Evolutionary conservation across 225 moss, liverwort and hornwort genomes (phyloP), one percentile per base, ranked within the genome.

Genomic region (Bryum argenteum): DNA sequence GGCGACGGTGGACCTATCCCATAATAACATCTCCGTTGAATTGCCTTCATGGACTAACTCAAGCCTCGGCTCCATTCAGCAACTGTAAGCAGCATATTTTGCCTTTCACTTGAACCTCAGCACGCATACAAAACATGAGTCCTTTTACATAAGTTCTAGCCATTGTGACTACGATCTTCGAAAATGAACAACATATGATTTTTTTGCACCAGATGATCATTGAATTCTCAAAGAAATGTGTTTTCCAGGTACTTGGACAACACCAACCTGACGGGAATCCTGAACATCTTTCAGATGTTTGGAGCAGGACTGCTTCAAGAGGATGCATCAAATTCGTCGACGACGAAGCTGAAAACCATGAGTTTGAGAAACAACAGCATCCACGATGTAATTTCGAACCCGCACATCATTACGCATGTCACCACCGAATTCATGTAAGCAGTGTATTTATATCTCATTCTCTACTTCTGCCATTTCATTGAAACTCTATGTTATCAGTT

Each of bases 181-280:
- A n/a, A n/a, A n/a, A n/a, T n/a, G n/a, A n/a, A n/a, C n/a, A n/a
- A n/a, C n/a, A n/a, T n/a, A n/a, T n/a, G n/a, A n/a, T n/a, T n/a
- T n/a, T n/a, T n/a, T n/a, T n/a, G n/a, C n/a, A n/a, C n/a, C n/a
- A n/a, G n/a, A n/a, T n/a, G n/a, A n/a, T n/a, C n/a, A n/a, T n/a
- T n/a, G n/a, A n/a, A n/a, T n/a, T n/a, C n/a, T n/a, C n/a, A n/a
- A 33, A 33, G 33, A 33, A 47, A 10, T 14, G 11, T 37, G 19
- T 37, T 57, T 1, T 24, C n/a, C 71, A 80, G 75, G 66, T 80
- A 79, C 65, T 59, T 79, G n/a, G 75, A 79, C 59, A 59, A 70
- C 66, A 80, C 75, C 47, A 55, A 0, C 9, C 38, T 80, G 7
- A n/a, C 57, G 8, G 71, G 77, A 58, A 71, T 48, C 5, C 58